A percentile compares a stretch with the other conserved stretches of the same genome.
phyloP scores from a whole-genome alignment of 139 green algal genomes.

The Tetradesmus lagerheimii region DNA sequence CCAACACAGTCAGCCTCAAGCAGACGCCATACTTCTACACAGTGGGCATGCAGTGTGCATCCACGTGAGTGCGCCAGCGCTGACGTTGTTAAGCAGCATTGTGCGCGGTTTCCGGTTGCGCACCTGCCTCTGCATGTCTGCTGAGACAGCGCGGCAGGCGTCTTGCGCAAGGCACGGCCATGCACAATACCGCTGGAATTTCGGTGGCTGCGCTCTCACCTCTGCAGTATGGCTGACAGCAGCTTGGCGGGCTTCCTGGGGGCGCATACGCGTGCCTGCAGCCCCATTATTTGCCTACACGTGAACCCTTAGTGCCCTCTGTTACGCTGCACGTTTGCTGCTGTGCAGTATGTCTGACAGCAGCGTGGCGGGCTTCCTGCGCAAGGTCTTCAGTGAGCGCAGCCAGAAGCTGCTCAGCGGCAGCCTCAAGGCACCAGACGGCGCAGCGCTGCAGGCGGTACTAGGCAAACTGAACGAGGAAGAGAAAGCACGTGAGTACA shows the following conservation, averaged over 20 bases:
- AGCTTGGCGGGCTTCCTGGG: neutral
- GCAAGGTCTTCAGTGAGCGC: slow-evolving; percentile 34
- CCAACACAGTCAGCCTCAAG: slow-evolving; percentile 29
- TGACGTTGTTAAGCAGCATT: neutral
- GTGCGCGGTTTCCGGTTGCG: too few relatives aligned
- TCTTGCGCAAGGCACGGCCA: too few relatives aligned
- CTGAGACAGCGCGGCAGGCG: too few relatives aligned
- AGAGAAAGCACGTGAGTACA: slow-evolving; percentile 34
- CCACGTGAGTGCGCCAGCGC: neutral
- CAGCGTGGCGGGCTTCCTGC: slow-evolving; percentile 28
- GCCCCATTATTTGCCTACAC: too few relatives aligned
- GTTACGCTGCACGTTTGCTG: neutral
- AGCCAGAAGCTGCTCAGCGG: slow-evolving; percentile 21
- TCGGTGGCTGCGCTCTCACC: too few relatives aligned
- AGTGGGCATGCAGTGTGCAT: slow-evolving; percentile 31
- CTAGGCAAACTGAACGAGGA: slow-evolving; percentile 48
- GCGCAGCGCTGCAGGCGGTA: slow-evolving; percentile 20
- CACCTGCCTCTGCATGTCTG: too few relatives aligned
- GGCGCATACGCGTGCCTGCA: too few relatives aligned
- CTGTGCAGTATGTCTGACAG: slow-evolving; percentile 27
- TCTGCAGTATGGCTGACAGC: neutral
- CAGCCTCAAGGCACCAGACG: slow-evolving; percentile 44
- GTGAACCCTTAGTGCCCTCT: neutral
- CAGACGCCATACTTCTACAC: slow-evolving; percentile 46
- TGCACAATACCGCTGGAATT: too few relatives aligned